Conservation (phyloP, 805 yeast species). For the Candida ulmi region DNA sequence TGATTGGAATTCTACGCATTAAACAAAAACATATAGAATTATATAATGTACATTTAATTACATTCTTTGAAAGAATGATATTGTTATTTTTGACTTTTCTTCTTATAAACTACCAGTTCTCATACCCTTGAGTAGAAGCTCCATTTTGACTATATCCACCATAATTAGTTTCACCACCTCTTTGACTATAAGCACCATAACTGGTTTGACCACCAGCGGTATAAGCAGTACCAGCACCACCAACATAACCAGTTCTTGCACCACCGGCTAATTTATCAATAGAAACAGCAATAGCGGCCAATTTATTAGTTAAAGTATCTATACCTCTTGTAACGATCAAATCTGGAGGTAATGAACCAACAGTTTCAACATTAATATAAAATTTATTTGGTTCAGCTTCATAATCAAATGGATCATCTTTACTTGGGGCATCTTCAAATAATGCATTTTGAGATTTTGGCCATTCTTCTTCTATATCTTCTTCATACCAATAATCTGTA, state of each 20-base stretch:
- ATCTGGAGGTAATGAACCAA: slow-evolving; percentile 83
- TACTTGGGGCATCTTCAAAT: slow-evolving; percentile 93
- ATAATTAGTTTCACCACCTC: slow-evolving; percentile 21
- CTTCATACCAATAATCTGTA: slow-evolving; percentile 96
- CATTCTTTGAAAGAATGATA: too few relatives aligned
- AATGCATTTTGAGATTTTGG: slow-evolving; percentile 84
- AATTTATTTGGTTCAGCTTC: slow-evolving; percentile 75
- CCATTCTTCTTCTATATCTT: slow-evolving; percentile 86
- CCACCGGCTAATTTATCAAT: slow-evolving; percentile 38
- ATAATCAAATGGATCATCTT: slow-evolving; percentile 82
- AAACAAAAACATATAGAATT: neutral
- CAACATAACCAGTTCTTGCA: slow-evolving; percentile 38
- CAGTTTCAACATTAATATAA: slow-evolving; percentile 88
- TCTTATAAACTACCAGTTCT: slow-evolving; percentile 1
- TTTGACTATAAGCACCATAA: slow-evolving; percentile 17
- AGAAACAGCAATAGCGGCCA: slow-evolving; percentile 71
- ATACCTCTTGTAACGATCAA: slow-evolving; percentile 86
- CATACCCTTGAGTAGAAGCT: neutral
- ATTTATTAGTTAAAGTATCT: slow-evolving; percentile 78
- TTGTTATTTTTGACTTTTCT: too few relatives aligned
- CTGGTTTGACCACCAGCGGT: slow-evolving; percentile 23
- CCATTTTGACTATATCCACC: slow-evolving; percentile 26
- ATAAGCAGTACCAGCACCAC: slow-evolving; percentile 20
- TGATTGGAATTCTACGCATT: slow-evolving; percentile 54
- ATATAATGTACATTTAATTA: neutral